Evolutionary conservation across 2,329 filamentous ascomycete species (phyloP).

Genomic region (Huntiella savannae): DNA sequence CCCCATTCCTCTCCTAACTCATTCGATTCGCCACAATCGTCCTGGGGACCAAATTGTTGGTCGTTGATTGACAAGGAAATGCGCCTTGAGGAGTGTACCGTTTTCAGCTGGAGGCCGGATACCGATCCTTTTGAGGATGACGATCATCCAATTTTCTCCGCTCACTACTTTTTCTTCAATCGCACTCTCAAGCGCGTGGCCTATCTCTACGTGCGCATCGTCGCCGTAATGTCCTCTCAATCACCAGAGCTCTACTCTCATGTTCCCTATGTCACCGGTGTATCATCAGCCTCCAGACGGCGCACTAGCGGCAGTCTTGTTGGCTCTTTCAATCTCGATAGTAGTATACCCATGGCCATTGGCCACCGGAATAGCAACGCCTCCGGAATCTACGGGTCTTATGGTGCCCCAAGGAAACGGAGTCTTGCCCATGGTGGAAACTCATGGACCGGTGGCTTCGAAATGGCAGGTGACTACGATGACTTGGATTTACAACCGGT

Average conservation of each 20-base stretch:
- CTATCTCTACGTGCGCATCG: constrained; percentile 81
- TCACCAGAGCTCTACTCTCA: constrained; percentile 29
- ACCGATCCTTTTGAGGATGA: constrained; percentile 84
- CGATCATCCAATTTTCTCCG: constrained; percentile 82
- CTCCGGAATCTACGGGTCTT: background rate
- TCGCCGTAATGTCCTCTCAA: constrained; percentile 52
- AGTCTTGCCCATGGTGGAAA: no score
- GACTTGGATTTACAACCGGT: constrained; percentile 9
- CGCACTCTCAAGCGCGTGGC: constrained; percentile 78
- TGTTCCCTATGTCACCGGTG: constrained; percentile 6
- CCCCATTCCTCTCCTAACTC: constrained; percentile 30
- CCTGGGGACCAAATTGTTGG: constrained; percentile 85
- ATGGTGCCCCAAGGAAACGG: no score
- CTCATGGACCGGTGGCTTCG: background rate
- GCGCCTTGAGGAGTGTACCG: constrained; percentile 69
- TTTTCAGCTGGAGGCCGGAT: constrained; percentile 77
- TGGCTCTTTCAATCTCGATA: constrained; percentile 1
- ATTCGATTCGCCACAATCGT: constrained; percentile 17
- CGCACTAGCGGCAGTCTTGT: constrained; percentile 1
- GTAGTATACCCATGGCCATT: constrained; percentile 3
- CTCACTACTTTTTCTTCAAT: constrained; percentile 98
- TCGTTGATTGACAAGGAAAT: constrained; percentile 84
- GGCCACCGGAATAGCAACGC: background rate
- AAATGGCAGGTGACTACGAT: constrained; percentile 2
- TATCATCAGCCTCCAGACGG: background rate